Evolutionary conservation across 2,329 filamentous ascomycete genomes (phyloP).

Genomic region (Rhinocladiella mackenziei): DNA sequence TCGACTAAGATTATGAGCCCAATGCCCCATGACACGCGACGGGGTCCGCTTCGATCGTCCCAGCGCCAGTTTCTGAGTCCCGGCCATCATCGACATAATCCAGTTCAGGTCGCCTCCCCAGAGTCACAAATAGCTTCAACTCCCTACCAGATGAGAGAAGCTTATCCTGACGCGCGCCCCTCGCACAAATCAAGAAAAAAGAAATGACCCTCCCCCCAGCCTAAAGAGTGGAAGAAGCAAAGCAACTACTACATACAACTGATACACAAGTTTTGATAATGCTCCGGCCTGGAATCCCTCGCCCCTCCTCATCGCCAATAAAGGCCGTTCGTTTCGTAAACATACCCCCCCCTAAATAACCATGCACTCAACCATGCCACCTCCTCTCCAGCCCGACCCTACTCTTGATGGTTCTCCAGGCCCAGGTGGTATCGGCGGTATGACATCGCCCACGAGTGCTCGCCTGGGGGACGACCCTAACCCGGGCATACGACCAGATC

Average conservation of each 20-base stretch:
- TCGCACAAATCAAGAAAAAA: conserved; percentile 6
- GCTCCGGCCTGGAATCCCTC: conserved; percentile 1
- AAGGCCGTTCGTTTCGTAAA: conserved; percentile 10
- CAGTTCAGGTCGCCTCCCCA: too few relatives aligned
- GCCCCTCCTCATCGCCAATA: conserved; percentile 10
- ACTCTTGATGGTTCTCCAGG: conserved; percentile 7
- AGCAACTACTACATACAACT: too few relatives aligned
- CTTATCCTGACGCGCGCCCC: conserved; percentile 13
- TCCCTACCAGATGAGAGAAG: conserved; percentile 13
- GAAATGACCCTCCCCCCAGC: too few relatives aligned
- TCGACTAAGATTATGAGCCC: too few relatives aligned
- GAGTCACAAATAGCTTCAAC: too few relatives aligned
- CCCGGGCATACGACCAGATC: conserved; percentile 15
- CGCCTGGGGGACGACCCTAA: conserved; percentile 12
- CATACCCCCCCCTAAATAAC: conserved; percentile 13
- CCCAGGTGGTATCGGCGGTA: conserved; percentile 8
- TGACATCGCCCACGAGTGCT: conserved; percentile 12
- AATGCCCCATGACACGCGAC: too few relatives aligned
- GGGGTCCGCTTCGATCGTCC: too few relatives aligned
- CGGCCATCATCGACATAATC: too few relatives aligned
- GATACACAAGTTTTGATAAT: too few relatives aligned
- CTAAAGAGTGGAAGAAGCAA: too few relatives aligned
- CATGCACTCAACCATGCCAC: conserved; percentile 24
- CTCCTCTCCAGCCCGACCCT: conserved; percentile 14
- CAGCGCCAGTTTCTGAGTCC: too few relatives aligned